Evolutionary conservation across 1,284 basidiomycete species (phyloP).

Genomic region (Sphaerobolus stellatus): DNA sequence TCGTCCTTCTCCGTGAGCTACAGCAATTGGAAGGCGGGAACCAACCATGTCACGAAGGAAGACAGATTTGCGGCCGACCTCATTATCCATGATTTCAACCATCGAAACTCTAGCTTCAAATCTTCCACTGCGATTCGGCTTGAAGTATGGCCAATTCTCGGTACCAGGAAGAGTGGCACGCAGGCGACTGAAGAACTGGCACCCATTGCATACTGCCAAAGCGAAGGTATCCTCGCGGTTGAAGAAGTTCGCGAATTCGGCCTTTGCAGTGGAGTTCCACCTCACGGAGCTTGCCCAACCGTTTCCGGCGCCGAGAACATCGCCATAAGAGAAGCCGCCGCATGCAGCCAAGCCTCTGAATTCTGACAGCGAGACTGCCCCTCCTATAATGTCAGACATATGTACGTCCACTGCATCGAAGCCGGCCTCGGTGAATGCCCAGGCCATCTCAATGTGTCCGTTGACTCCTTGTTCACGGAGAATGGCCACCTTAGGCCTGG

Average conservation of each 20-base stretch:
- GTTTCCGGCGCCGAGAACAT: constrained; percentile 95
- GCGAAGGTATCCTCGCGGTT: constrained; percentile 78
- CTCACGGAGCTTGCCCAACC: constrained; percentile 97
- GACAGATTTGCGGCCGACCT: constrained; percentile 62
- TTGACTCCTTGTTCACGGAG: constrained; percentile 98
- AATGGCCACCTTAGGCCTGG: constrained; percentile 88
- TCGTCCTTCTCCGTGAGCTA: constrained; percentile 96
- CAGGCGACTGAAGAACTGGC: constrained; percentile 93
- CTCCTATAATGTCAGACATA: constrained; percentile 94
- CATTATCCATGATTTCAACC: constrained; percentile 70
- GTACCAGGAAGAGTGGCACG: constrained; percentile 87
- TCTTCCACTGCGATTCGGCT: constrained; percentile 83
- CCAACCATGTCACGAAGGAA: constrained; percentile 90
- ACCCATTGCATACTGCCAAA: constrained; percentile 97
- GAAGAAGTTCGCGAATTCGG: constrained; percentile 85
- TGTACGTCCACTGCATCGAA: constrained; percentile 96
- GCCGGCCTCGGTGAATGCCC: constrained; percentile 91
- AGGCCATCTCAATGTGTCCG: constrained; percentile 98
- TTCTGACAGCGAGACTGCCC: constrained; percentile 56
- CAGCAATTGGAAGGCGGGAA: constrained; percentile 85
- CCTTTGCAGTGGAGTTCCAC: constrained; percentile 71
- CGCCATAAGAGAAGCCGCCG: constrained; percentile 98
- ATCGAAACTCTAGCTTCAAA: constrained; percentile 88
- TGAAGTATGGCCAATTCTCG: constrained; percentile 87
- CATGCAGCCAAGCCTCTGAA: constrained; percentile 94